These are phyloP conservation scores for Huntiella omanensis DNA, from an alignment of 2,329 filamentous ascomycete genomes.

Conservation along the genomic window DNA sequence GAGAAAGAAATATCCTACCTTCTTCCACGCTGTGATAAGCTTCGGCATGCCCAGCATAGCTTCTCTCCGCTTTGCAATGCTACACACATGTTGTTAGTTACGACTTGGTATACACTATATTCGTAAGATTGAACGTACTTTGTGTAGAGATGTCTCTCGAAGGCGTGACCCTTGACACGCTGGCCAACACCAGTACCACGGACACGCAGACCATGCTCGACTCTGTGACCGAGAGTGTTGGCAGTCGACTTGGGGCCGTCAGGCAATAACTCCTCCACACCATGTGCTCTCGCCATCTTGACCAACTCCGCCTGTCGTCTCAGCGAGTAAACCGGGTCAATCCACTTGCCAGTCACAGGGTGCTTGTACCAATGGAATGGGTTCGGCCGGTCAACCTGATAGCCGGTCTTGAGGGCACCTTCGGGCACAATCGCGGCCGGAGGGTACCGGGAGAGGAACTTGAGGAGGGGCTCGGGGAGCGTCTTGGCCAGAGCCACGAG, in stretches of 20 bases:
- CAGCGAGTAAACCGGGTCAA: conserved; percentile 64
- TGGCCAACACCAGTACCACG: conserved; percentile 88
- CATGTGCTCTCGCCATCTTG: conserved; percentile 61
- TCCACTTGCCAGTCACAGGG: conserved; percentile 62
- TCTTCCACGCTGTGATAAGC: conserved; percentile 84
- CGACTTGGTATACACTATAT: neutral
- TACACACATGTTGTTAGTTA: conserved; percentile 17
- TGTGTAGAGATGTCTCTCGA: conserved; percentile 70
- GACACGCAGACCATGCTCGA: conserved; percentile 64
- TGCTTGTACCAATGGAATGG: conserved; percentile 72
- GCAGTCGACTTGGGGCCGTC: conserved; percentile 58
- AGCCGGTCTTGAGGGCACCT: conserved; percentile 25
- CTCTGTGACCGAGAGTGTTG: conserved; percentile 47
- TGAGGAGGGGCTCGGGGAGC: conserved; percentile 59
- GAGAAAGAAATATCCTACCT: conserved; percentile 34
- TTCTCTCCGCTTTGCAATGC: conserved; percentile 71
- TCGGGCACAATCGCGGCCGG: conserved; percentile 41
- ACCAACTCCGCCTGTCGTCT: conserved; percentile 80
- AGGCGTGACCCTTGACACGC: conserved; percentile 83
- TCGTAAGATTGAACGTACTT: conserved; percentile 31
- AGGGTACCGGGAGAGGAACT: conserved; percentile 82
- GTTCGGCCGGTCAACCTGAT: conserved; percentile 43
- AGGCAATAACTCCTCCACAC: conserved; percentile 66
- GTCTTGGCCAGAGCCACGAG: conserved; percentile 42
- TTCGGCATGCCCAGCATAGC: conserved; percentile 92